Evolutionary conservation across 306 rosid genomes (phyloP).

Genomic region (Vicia faba): DNA sequence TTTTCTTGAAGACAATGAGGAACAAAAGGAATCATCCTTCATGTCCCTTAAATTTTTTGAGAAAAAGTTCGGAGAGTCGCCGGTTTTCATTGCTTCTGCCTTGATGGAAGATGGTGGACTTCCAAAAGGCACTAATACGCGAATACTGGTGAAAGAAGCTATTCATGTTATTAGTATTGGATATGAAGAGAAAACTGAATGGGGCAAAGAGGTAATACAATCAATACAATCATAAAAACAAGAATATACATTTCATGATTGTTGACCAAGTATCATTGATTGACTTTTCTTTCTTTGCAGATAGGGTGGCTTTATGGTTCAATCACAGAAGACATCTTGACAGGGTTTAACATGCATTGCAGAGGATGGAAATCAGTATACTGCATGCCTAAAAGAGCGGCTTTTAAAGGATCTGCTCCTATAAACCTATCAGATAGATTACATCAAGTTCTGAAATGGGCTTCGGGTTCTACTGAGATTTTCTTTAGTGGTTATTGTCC

Average conservation of each 20-base stretch:
- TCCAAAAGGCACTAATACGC: conserved; percentile 66
- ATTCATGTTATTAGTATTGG: conserved; percentile 92
- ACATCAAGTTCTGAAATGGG: conserved; percentile 87
- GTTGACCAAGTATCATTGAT: not conserved
- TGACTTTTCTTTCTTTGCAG: conserved; percentile 48
- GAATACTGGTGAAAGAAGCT: conserved; percentile 79
- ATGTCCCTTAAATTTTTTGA: conserved; percentile 69
- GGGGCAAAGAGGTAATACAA: conserved; percentile 90
- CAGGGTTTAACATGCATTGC: conserved; percentile 97
- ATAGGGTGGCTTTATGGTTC: conserved; percentile 99
- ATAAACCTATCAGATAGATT: conserved; percentile 83
- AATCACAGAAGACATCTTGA: conserved; percentile 83
- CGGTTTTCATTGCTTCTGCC: conserved; percentile 83
- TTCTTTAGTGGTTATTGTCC: conserved; percentile 92
- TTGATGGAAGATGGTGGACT: conserved; percentile 85
- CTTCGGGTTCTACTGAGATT: conserved; percentile 84
- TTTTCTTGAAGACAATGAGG: conserved; percentile 75
- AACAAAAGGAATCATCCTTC: conserved; percentile 72
- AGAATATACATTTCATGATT: not conserved
- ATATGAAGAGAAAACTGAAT: conserved; percentile 94
- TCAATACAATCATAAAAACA: conserved; percentile 10
- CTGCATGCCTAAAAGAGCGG: conserved; percentile 86
- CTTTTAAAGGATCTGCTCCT: conserved; percentile 96
- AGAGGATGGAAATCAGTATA: conserved; percentile 97
- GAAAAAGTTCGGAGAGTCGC: conserved; percentile 86